A percentile compares a stretch with the other conserved stretches of the same genome.
Evolutionary conservation across 371 early-diverging fungal genomes (phyloP).

Genomic region (Mucor plumbeus): DNA sequence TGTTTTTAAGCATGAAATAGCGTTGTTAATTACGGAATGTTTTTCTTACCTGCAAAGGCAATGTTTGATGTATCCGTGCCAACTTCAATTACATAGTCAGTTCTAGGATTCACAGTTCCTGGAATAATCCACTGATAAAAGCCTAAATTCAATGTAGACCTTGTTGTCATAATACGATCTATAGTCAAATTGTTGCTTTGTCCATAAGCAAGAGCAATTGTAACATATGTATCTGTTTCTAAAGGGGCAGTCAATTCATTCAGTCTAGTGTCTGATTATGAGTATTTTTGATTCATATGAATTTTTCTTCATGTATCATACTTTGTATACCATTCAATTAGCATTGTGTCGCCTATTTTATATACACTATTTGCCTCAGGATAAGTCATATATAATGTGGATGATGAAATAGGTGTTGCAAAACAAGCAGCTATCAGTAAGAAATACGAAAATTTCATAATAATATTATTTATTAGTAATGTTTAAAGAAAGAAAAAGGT

Average conservation of each 20-base stretch:
- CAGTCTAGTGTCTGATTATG: neutral
- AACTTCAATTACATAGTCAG: constrained; percentile 33
- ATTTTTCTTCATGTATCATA: neutral
- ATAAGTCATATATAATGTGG: neutral
- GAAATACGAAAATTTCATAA: neutral
- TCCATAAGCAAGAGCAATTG: constrained; percentile 9
- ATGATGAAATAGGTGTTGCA: neutral
- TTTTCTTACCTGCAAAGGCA: constrained; percentile 11
- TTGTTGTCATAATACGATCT: constrained; percentile 12
- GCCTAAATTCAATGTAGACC: neutral
- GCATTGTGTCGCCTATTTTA: neutral
- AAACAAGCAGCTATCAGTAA: neutral
- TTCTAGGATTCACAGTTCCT: constrained; percentile 21
- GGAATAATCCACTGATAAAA: constrained; percentile 12
- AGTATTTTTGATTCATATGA: too few relatives aligned
- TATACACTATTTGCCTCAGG: neutral
- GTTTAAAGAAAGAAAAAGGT: too few relatives aligned
- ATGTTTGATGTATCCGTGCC: constrained; percentile 47
- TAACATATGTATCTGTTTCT: neutral
- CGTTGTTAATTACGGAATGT: neutral
- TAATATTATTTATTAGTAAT: neutral
- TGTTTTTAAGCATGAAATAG: neutral
- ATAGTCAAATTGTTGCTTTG: neutral
- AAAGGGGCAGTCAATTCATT: neutral
- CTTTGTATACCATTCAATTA: neutral